A percentile compares a stretch with the other conserved stretches of the same genome.
Evolutionary conservation across 1,139 yeast genomes (phyloP).

Genomic region (Magnusiomyces tetraspermus): DNA sequence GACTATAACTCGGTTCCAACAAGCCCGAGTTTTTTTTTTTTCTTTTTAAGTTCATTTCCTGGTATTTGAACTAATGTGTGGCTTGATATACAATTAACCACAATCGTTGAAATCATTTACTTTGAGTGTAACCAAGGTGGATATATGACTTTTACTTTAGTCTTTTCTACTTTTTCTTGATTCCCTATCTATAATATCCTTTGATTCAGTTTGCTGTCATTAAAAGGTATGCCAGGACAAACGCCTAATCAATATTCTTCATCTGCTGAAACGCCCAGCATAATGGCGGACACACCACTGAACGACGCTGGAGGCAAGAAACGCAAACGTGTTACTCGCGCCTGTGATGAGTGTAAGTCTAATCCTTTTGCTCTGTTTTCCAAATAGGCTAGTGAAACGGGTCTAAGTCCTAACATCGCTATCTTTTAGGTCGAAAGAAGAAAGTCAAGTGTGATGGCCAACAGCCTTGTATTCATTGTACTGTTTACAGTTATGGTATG

Average conservation of each 20-base stretch:
- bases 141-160: no score
- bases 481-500: constrained; percentile 73
- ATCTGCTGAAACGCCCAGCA: not conserved
- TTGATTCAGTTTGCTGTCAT: no score
- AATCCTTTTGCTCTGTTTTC: not conserved
- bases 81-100: no score
- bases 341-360: constrained; percentile 66
- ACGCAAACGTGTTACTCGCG: constrained; percentile 71
- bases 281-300: not conserved
- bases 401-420: not conserved
- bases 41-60: no score
- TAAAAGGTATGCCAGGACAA: not conserved
- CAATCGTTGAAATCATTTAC: no score
- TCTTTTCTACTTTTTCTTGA: no score
- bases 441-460: constrained; percentile 85
- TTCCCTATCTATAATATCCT: no score
- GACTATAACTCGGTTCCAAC: no score
- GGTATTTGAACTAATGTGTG: no score
- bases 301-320: constrained; percentile 33
- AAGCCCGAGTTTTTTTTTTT: no score
- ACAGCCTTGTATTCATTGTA: constrained; percentile 80
- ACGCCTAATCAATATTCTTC: no score
- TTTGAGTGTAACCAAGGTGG: no score
- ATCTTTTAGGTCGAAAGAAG: constrained; percentile 38
- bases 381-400: not conserved